A percentile compares a stretch with the other conserved stretches of the same genome.
phyloP scores from a whole-genome alignment of 805 yeast species.

The Nakazawaea ernobii region DNA sequence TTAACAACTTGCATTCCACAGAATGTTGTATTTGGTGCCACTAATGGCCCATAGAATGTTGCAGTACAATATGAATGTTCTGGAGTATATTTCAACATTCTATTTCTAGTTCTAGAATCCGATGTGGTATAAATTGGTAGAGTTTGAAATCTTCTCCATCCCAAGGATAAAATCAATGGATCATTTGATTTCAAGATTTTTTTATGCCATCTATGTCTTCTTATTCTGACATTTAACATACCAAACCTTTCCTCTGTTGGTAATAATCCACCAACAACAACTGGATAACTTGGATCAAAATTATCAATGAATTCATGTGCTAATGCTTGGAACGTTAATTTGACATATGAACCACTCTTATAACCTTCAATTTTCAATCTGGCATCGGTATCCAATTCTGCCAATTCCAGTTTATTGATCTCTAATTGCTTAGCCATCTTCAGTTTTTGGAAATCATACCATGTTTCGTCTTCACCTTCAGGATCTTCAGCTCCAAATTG shows the following conservation, averaged over 20 bases:
- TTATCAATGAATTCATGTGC: slow-evolving; percentile 90
- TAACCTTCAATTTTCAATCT: slow-evolving; percentile 84
- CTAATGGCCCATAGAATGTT: slow-evolving; percentile 93
- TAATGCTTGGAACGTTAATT: slow-evolving; percentile 71
- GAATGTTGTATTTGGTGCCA: slow-evolving; percentile 95
- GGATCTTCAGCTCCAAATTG: slow-evolving; percentile 76
- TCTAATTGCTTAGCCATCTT: slow-evolving; percentile 95
- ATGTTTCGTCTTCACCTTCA: slow-evolving; percentile 85
- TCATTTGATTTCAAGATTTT: slow-evolving; percentile 92
- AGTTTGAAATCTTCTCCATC: slow-evolving; percentile 99
- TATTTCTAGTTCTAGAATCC: slow-evolving; percentile 94
- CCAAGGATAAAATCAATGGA: slow-evolving; percentile 87
- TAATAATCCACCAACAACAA: slow-evolving; percentile 84
- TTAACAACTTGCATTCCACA: slow-evolving; percentile 92
- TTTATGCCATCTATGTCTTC: slow-evolving; percentile 99
- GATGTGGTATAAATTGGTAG: slow-evolving; percentile 93
- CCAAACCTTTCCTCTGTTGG: slow-evolving; percentile 93
- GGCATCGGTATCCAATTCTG: slow-evolving; percentile 67
- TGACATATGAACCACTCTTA: slow-evolving; percentile 91
- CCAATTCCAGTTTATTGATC: slow-evolving; percentile 78
- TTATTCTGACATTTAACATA: slow-evolving; percentile 83
- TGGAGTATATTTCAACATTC: slow-evolving; percentile 97
- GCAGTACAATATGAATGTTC: slow-evolving; percentile 97
- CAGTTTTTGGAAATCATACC: slow-evolving; percentile 97
- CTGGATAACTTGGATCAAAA: slow-evolving; percentile 80